Percentiles rank a stretch among this genome's conserved stretches.
phyloP scores from a whole-genome alignment of 306 rosid genomes.

The Vigna nakashimae region DNA sequence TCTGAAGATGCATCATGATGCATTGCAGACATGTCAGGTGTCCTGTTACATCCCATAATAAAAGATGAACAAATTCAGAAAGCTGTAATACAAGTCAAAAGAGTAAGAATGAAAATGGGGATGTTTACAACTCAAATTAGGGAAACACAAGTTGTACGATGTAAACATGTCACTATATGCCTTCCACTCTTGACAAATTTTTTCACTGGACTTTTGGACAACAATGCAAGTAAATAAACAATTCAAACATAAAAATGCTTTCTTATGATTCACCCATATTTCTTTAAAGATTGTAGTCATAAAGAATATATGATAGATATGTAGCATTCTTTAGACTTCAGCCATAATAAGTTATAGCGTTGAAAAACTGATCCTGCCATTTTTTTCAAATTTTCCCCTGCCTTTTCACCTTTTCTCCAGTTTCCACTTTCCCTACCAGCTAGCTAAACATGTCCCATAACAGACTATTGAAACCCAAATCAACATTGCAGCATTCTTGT shows the following conservation, averaged over 20 bases:
- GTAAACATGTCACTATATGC: too few relatives aligned
- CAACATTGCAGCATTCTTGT: background rate
- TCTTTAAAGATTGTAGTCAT: background rate
- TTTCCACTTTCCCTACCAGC: background rate
- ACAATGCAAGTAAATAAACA: background rate
- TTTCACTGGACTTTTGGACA: background rate
- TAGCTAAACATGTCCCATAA: background rate
- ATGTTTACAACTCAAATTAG: too few relatives aligned
- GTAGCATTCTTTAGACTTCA: background rate
- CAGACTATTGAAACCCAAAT: background rate
- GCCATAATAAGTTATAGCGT: background rate
- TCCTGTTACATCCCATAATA: conserved; percentile 61
- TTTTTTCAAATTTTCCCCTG: background rate
- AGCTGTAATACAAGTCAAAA: background rate
- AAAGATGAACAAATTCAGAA: conserved; percentile 25
- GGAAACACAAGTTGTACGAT: too few relatives aligned
- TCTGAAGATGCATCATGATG: conserved; percentile 90
- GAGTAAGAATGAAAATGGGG: too few relatives aligned
- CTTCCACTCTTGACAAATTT: background rate
- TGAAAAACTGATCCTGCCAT: background rate
- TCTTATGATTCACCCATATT: background rate
- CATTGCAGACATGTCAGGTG: conserved; percentile 90
- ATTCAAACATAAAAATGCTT: background rate
- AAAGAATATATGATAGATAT: background rate
- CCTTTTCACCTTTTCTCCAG: background rate